Evolutionary conservation across 129 eudicot genomes (phyloP).

Genomic region (sunflower (Helianthus annuus)): DNA sequence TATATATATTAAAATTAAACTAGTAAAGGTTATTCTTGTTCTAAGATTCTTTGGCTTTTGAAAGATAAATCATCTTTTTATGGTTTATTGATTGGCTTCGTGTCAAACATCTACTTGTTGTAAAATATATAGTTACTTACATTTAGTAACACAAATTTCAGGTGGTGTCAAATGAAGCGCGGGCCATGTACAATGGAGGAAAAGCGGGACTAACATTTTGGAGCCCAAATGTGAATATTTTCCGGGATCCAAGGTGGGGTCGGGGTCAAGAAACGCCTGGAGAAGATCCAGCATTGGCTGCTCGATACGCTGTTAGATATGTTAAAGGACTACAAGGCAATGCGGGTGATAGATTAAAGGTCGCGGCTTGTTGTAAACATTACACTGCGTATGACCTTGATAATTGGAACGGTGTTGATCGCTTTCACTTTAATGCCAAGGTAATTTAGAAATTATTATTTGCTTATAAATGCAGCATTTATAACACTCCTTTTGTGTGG

Average conservation of each 20-base stretch:
- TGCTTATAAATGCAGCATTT: neutral
- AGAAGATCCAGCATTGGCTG: constrained; percentile 77
- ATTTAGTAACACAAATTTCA: constrained; percentile 14
- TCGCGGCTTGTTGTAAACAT: constrained; percentile 97
- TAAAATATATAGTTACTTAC: neutral
- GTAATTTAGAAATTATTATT: constrained; percentile 30
- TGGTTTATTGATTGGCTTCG: neutral
- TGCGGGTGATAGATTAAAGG: constrained; percentile 57
- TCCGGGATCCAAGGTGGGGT: constrained; percentile 97
- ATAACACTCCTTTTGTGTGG: neutral
- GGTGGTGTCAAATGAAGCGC: constrained; percentile 93
- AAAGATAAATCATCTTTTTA: neutral
- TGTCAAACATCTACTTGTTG: neutral
- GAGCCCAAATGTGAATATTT: constrained; percentile 96
- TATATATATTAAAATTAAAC: no score
- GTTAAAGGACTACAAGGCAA: constrained; percentile 85
- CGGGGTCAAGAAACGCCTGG: constrained; percentile 99
- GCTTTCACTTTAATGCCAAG: constrained; percentile 91
- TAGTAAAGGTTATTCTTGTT: neutral
- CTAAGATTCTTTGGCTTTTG: neutral
- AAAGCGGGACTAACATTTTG: constrained; percentile 81
- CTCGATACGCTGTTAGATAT: constrained; percentile 71
- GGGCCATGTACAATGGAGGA: constrained; percentile 98
- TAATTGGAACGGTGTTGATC: constrained; percentile 80
- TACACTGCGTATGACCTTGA: constrained; percentile 95